phyloP scores from a whole-genome alignment of 2,329 filamentous ascomycete genomes.

The Mycogone perniciosa region DNA sequence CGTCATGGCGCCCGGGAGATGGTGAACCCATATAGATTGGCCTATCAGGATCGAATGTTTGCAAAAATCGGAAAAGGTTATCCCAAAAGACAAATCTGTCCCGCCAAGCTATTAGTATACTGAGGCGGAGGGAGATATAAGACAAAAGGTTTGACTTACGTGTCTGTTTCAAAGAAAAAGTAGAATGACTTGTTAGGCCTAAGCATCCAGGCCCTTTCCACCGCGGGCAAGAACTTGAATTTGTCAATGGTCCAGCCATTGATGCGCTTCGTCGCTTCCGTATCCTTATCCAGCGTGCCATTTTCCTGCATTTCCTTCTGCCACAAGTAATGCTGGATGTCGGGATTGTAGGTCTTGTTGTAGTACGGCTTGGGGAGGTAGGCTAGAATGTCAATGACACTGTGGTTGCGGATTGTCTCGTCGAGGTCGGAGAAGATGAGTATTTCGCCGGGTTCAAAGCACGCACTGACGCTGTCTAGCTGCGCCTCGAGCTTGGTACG shows the following conservation, averaged over 20 bases:
- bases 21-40: constrained; percentile 45
- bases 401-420: constrained; percentile 36
- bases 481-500: constrained; percentile 33
- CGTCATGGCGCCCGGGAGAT: constrained; percentile 31
- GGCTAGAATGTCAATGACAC: constrained; percentile 39
- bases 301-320: constrained; percentile 31
- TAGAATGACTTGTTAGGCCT: constrained; percentile 47
- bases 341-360: constrained; percentile 25
- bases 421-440: constrained; percentile 47
- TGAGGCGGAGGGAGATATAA: neutral
- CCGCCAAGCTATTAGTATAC: neutral
- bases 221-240: constrained; percentile 52
- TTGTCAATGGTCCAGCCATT: constrained; percentile 49
- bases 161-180: constrained; percentile 51
- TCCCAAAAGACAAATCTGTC: constrained; percentile 21
- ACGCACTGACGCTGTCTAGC: constrained; percentile 46
- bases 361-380: constrained; percentile 37
- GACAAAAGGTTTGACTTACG: constrained; percentile 28
- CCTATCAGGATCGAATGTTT: constrained; percentile 38
- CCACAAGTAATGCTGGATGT: constrained; percentile 35
- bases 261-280: constrained; percentile 25
- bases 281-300: constrained; percentile 26
- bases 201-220: constrained; percentile 42
- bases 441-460: constrained; percentile 35
- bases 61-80: constrained; percentile 43